These are phyloP conservation scores for Leptographium lundbergii DNA, from an alignment of 2,329 filamentous ascomycete species.

Conservation along the genomic window DNA sequence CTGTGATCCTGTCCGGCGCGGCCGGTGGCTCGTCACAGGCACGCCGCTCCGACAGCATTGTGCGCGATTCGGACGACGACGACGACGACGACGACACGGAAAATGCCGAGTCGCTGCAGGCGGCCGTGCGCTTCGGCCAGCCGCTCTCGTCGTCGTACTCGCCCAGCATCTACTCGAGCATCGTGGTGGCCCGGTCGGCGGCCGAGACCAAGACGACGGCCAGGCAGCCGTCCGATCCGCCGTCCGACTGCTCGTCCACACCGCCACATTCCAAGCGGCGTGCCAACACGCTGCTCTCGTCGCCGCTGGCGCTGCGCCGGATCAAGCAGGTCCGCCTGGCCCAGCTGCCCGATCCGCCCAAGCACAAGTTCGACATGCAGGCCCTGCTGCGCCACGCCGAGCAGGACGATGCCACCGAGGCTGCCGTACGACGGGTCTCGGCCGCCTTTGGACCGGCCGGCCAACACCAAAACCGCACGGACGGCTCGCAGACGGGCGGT, in stretches of 20 bases:
- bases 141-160: background rate
- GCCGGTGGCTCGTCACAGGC: background rate
- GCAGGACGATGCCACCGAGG: conserved; percentile 46
- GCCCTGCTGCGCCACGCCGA: conserved; percentile 46
- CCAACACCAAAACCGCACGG: conserved; percentile 2
- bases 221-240: background rate
- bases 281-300: conserved; percentile 11
- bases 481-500: background rate
- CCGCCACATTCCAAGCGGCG: conserved; percentile 7
- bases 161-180: background rate
- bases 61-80: conserved; percentile 4
- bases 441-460: conserved; percentile 18
- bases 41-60: background rate
- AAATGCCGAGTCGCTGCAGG: background rate
- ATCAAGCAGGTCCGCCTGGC: conserved; percentile 7
- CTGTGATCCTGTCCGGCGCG: background rate
- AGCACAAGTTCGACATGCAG: conserved; percentile 52
- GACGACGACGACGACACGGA: background rate
- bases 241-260: conserved; percentile 2
- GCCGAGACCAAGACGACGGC: background rate
- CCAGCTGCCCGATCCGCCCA: conserved; percentile 22
- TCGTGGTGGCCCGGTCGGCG: background rate
- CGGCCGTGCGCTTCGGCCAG: background rate
- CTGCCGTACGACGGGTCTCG: conserved; percentile 34
- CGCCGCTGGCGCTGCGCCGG: conserved; percentile 31